phyloP scores from a whole-genome alignment of 768 basidiomycete genomes.

The Rubroboletus pulcherrimus region DNA sequence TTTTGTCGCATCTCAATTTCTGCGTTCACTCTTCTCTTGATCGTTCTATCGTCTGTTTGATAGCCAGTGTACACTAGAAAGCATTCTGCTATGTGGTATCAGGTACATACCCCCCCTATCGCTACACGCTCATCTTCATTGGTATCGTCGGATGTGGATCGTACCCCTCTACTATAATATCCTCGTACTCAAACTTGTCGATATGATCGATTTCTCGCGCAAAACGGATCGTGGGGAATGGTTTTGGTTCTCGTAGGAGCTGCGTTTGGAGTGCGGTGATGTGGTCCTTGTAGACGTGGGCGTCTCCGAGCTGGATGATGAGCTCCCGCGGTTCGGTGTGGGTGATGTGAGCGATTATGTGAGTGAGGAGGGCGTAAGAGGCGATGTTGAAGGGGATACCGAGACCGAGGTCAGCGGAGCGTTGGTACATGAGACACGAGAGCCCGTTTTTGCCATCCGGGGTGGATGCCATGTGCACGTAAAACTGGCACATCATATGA shows the following conservation, averaged over 20 bases:
- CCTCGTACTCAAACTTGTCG: conserved; percentile 76
- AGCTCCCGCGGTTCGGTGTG: conserved; percentile 84
- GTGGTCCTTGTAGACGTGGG: conserved; percentile 94
- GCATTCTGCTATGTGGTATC: conserved; percentile 5
- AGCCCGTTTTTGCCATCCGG: conserved; percentile 59
- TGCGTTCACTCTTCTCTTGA: background rate
- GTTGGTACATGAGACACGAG: conserved; percentile 96
- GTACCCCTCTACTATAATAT: conserved; percentile 86
- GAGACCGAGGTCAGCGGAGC: conserved; percentile 94
- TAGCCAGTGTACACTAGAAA: background rate
- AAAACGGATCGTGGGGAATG: conserved; percentile 82
- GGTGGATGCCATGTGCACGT: conserved; percentile 78
- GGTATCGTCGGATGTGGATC: conserved; percentile 77
- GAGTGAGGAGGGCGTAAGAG: conserved; percentile 94
- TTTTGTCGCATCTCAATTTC: background rate
- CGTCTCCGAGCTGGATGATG: conserved; percentile 94
- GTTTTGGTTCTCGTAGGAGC: conserved; percentile 68
- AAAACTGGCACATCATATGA: conserved; percentile 99
- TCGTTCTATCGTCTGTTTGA: background rate
- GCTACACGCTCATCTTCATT: conserved; percentile 94
- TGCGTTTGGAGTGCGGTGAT: conserved; percentile 83
- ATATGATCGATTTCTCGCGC: conserved; percentile 64
- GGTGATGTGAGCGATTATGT: conserved; percentile 96
- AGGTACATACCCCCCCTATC: background rate
- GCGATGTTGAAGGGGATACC: conserved; percentile 99